Evolutionary conservation across 192 early-diverging fungal genomes (phyloP).

Genomic region (Gigaspora rosea): DNA sequence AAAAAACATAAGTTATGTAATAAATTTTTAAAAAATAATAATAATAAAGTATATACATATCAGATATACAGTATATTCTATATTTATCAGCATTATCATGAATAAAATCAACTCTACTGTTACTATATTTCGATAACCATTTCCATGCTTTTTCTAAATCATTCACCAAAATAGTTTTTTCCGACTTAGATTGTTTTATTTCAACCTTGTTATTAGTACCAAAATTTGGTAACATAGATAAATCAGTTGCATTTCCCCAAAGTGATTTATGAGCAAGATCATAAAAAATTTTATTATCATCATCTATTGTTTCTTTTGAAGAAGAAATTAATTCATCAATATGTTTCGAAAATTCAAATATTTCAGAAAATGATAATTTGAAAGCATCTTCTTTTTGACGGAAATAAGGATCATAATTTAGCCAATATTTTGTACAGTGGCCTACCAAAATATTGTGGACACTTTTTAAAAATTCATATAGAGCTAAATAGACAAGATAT

Average conservation of each 20-base stretch:
- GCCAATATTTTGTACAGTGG: slow-evolving; percentile 65
- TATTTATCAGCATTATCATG: slow-evolving; percentile 81
- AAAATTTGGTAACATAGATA: slow-evolving; percentile 77
- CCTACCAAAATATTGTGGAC: too few species aligned
- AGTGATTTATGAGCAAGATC: slow-evolving; percentile 75
- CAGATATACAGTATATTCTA: too few species aligned
- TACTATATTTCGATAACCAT: slow-evolving; percentile 51
- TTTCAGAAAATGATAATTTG: slow-evolving; percentile 61
- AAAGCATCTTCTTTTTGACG: slow-evolving; percentile 69
- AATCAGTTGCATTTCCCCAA: slow-evolving; percentile 91
- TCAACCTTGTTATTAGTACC: slow-evolving; percentile 59
- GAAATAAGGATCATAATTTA: slow-evolving; percentile 74
- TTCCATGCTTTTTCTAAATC: slow-evolving; percentile 66
- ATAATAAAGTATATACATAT: too few species aligned
- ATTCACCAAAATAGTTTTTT: slow-evolving; percentile 70
- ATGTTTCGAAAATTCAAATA: slow-evolving; percentile 67
- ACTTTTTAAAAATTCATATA: too few species aligned
- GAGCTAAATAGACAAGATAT: too few species aligned
- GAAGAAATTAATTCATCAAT: slow-evolving; percentile 42
- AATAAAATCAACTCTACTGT: slow-evolving; percentile 76
- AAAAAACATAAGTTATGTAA: not conserved
- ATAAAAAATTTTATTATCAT: slow-evolving; percentile 54
- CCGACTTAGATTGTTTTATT: slow-evolving; percentile 45
- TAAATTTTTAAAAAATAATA: too few species aligned
- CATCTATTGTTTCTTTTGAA: not conserved